These are phyloP conservation scores for Jatropha multifida DNA, from an alignment of 441 rosid genomes.

Conservation along the genomic window DNA sequence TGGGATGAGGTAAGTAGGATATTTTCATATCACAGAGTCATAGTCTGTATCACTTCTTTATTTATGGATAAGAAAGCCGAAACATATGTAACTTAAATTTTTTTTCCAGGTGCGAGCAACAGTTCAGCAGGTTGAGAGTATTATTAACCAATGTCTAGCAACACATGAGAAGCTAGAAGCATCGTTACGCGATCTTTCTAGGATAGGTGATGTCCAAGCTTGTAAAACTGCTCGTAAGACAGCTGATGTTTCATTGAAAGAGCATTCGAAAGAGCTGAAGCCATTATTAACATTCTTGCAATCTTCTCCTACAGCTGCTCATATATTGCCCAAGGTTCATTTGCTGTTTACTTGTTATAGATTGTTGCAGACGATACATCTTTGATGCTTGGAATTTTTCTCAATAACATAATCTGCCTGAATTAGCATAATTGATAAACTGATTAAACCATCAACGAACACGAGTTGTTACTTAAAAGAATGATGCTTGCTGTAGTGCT, in stretches of 20 bases:
- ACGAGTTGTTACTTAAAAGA: not conserved
- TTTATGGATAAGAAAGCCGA: conserved; percentile 11
- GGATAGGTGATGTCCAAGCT: conserved; percentile 89
- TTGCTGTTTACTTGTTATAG: not conserved
- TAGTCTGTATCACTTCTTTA: conserved; percentile 2
- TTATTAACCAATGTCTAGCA: conserved; percentile 60
- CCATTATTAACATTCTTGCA: conserved; percentile 62
- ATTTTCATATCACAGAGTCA: not conserved
- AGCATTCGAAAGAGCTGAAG: conserved; percentile 70
- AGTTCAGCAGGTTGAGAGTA: conserved; percentile 60
- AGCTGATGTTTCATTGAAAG: conserved; percentile 72
- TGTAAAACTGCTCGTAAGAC: conserved; percentile 90
- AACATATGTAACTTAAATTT: not conserved
- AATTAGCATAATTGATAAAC: not conserved
- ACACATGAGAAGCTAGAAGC: conserved; percentile 82
- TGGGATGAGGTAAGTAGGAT: conserved; percentile 78
- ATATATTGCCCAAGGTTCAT: conserved; percentile 71
- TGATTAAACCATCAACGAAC: not conserved
- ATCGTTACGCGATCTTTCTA: conserved; percentile 83
- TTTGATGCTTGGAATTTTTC: not conserved
- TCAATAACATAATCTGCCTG: not conserved
- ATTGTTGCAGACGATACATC: not conserved
- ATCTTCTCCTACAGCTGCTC: conserved; percentile 68
- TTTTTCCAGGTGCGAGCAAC: conserved; percentile 68
- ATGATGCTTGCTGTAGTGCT: too few relatives aligned